These are phyloP conservation scores for Termitomyces sp. DNA, from an alignment of 768 basidiomycete genomes.

Conservation along the genomic window DNA sequence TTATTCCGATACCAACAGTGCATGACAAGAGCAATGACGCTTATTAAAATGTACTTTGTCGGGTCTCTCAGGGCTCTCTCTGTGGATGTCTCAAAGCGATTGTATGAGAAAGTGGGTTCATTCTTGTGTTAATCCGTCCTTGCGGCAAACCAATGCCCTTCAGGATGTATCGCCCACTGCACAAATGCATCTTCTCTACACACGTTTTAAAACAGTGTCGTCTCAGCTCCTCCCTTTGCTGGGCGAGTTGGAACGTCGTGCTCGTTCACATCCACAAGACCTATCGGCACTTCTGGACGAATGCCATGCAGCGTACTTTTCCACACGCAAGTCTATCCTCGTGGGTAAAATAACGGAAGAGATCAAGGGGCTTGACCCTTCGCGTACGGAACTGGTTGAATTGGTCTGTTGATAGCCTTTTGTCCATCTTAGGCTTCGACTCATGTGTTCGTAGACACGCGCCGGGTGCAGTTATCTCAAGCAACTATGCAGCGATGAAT, in stretches of 20 bases:
- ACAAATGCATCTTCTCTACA: slow-evolving; percentile 82
- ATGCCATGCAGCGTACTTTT: slow-evolving; percentile 84
- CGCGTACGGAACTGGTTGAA: slow-evolving; percentile 79
- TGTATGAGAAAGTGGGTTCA: slow-evolving; percentile 63
- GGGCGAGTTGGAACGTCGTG: slow-evolving; percentile 80
- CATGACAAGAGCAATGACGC: slow-evolving; percentile 95
- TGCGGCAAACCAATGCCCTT: background rate
- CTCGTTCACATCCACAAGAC: slow-evolving; percentile 75
- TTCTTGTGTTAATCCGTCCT: background rate
- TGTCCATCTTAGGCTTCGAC: background rate
- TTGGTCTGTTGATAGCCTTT: slow-evolving; percentile 44
- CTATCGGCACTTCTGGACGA: slow-evolving; percentile 75
- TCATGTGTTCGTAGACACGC: slow-evolving; percentile 54
- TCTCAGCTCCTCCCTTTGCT: slow-evolving; percentile 72
- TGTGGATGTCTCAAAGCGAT: slow-evolving; percentile 67
- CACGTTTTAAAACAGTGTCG: slow-evolving; percentile 75
- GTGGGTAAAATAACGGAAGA: slow-evolving; percentile 74
- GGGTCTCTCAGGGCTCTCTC: slow-evolving; percentile 76
- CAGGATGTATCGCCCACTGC: slow-evolving; percentile 81
- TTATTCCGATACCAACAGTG: slow-evolving; percentile 98
- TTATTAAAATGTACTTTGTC: slow-evolving; percentile 96
- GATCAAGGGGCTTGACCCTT: slow-evolving; percentile 77
- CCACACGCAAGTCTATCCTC: slow-evolving; percentile 65
- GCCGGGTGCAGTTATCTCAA: slow-evolving; percentile 92
- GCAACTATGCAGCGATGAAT: slow-evolving; percentile 88